Evolutionary conservation across 352 stramenopile species (phyloP).

Genomic region (Phytophthora pistaciae): DNA sequence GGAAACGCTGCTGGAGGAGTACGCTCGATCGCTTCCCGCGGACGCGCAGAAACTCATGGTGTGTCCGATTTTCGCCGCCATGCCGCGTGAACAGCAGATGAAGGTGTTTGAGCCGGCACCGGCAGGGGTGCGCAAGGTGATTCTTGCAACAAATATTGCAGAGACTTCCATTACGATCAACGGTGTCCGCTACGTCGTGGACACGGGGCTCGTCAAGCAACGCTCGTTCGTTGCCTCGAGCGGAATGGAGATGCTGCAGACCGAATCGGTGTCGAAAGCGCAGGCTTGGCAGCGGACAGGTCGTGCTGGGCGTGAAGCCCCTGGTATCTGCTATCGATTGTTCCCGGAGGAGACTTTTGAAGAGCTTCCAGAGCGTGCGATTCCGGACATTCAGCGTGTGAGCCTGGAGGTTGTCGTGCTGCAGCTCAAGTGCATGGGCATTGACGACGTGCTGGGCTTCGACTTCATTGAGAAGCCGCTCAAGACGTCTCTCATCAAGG

Average conservation of each 20-base stretch:
- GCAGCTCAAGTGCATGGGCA: slow-evolving; percentile 89
- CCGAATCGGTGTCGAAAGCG: slow-evolving; percentile 89
- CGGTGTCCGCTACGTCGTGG: slow-evolving; percentile 92
- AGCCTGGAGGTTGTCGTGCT: slow-evolving; percentile 86
- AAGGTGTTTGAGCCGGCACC: slow-evolving; percentile 92
- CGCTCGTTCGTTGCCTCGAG: slow-evolving; percentile 88
- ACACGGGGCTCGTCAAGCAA: slow-evolving; percentile 91
- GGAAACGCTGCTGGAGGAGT: slow-evolving; percentile 87
- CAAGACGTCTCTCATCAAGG: slow-evolving; percentile 76
- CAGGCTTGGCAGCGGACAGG: slow-evolving; percentile 93
- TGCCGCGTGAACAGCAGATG: slow-evolving; percentile 96
- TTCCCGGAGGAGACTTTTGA: slow-evolving; percentile 90
- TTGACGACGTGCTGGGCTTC: slow-evolving; percentile 87
- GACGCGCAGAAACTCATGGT: slow-evolving; percentile 86
- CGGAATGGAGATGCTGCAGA: slow-evolving; percentile 91
- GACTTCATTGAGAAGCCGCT: slow-evolving; percentile 92
- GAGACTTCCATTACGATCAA: slow-evolving; percentile 99
- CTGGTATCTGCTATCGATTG: slow-evolving; percentile 83
- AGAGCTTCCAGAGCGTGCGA: slow-evolving; percentile 73
- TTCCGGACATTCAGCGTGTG: slow-evolving; percentile 89
- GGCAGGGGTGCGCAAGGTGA: slow-evolving; percentile 91
- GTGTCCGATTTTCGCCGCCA: slow-evolving; percentile 96
- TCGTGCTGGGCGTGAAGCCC: slow-evolving; percentile 86
- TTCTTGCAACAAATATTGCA: slow-evolving; percentile 96
- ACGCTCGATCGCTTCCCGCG: slow-evolving; percentile 72